These are phyloP conservation scores for Limonium bicolor DNA, from an alignment of 148 eudicot genomes.

Conservation along the genomic window DNA sequence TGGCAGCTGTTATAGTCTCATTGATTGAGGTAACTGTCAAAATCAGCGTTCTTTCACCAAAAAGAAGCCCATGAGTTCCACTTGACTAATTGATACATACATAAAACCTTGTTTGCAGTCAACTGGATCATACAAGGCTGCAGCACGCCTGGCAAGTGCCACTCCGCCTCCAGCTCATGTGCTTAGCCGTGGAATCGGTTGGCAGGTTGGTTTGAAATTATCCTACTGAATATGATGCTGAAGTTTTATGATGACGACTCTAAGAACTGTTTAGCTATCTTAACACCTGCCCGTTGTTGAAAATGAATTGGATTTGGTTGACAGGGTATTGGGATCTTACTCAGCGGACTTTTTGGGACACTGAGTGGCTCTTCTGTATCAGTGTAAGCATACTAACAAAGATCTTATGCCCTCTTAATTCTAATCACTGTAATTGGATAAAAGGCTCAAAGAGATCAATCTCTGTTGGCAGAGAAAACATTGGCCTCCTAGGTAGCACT, in stretches of 20 bases:
- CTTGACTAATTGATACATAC: background rate
- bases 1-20: constrained; percentile 95
- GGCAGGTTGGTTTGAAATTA: constrained; percentile 54
- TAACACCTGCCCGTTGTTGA: background rate
- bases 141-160: constrained; percentile 94
- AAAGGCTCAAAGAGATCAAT: background rate
- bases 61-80: background rate
- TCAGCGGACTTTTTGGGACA: constrained; percentile 90
- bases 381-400: constrained; percentile 32
- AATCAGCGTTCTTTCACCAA: background rate
- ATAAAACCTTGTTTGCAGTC: constrained; percentile 29
- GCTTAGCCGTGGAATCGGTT: constrained; percentile 96
- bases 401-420: background rate
- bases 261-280: background rate
- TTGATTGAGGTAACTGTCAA: constrained; percentile 52
- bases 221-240: background rate
- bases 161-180: constrained; percentile 99
- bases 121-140: constrained; percentile 91
- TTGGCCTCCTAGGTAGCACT: constrained; percentile 91
- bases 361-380: constrained; percentile 88
- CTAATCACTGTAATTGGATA: background rate
- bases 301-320: background rate
- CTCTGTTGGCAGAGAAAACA: constrained; percentile 54
- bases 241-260: too few species aligned
- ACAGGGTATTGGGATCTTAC: constrained; percentile 84